Conservation (phyloP, 2,329 filamentous ascomycete genomes). For the Phialemoniopsis sp. region DNA sequence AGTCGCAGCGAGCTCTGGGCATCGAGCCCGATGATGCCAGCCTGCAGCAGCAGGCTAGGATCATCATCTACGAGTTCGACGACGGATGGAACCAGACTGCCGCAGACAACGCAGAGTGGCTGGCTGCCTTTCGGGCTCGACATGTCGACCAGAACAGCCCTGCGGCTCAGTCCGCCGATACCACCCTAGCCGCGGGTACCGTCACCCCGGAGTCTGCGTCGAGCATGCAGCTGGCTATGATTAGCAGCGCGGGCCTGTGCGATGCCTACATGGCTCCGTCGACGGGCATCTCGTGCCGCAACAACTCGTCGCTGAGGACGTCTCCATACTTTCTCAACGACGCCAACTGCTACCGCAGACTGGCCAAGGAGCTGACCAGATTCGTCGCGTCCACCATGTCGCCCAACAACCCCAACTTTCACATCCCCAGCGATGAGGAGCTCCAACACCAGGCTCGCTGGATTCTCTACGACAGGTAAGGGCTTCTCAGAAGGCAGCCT, state of each 20-base stretch:
- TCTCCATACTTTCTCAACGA: slow-evolving; percentile 50
- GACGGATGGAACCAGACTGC: slow-evolving; percentile 63
- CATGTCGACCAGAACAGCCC: slow-evolving; percentile 24
- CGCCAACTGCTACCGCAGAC: slow-evolving; percentile 54
- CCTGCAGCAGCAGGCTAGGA: slow-evolving; percentile 51
- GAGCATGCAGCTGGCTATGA: neutral
- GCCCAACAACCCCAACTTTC: slow-evolving; percentile 54
- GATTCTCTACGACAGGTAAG: slow-evolving; percentile 59
- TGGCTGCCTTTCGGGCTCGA: slow-evolving; percentile 46
- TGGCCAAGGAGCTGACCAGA: slow-evolving; percentile 48
- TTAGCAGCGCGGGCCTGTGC: no score
- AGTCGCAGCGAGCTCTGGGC: slow-evolving; percentile 36
- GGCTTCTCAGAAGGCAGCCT: slow-evolving; percentile 7
- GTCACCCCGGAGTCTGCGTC: slow-evolving; percentile 4
- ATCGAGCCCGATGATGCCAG: slow-evolving; percentile 47
- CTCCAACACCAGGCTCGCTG: slow-evolving; percentile 61
- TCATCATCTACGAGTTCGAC: slow-evolving; percentile 59
- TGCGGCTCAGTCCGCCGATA: slow-evolving; percentile 7
- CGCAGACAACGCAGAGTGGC: slow-evolving; percentile 51
- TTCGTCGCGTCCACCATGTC: slow-evolving; percentile 52
- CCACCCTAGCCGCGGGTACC: slow-evolving; percentile 4
- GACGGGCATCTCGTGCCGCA: no score
- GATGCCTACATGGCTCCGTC: no score
- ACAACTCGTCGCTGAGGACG: no score
- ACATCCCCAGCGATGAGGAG: slow-evolving; percentile 57